Base-by-base conservation (phyloP, 2,329 filamentous ascomycete species). In the Stachybotrys elegans region DNA sequence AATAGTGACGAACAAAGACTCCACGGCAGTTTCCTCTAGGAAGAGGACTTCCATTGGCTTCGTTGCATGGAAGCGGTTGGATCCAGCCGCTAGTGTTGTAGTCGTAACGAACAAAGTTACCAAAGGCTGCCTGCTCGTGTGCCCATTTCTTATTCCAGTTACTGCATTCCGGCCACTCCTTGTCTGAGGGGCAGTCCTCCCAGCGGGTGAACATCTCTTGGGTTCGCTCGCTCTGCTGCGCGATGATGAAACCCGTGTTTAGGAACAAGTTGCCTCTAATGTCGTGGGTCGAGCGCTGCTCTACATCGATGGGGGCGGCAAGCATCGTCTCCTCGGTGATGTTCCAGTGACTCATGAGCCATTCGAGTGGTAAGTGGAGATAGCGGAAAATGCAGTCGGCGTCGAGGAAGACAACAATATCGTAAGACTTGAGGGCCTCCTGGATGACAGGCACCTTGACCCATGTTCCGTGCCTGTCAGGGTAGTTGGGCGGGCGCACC, bases 191-290 rank as follows among this genome's bases (percentile, higher is more conserved):
- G 44, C 65, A 69, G 39, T 51, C 53, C 14, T 58, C 61, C 72
- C 72, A 75, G 22, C 66, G 68, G 46, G 67, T 63, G 37, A 74
- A 57, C 22, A 75, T 69, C 14, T 67, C 58, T 54, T 66, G 62
- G 4, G 69, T 69, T 39, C 61, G 62, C 5, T 60, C 51, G 48
- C 67, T 69, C 51, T 72, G 70, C 55, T 74, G 71, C 1, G 70
- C 64, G 22, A 74, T 57, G 57, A 75, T 71, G 59, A 75, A 73
- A 21, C 71, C 71, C 1, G 71, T 71, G 57, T 75, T 74, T 53
- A 64, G 60, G 63, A 63, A 68, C 52, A 58, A 45, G 34, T 58
- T 61, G 43, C 58, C 57, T 16, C 54, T 57, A 40, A 53, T 48
- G 51, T 69, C 65, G 27, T 54, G 50, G 55, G 68, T 69, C 46